A percentile compares a stretch with the other conserved stretches of the same genome.
Evolutionary conservation across 495 filamentous ascomycete genomes (phyloP).

Genomic region (Physcia stellaris): DNA sequence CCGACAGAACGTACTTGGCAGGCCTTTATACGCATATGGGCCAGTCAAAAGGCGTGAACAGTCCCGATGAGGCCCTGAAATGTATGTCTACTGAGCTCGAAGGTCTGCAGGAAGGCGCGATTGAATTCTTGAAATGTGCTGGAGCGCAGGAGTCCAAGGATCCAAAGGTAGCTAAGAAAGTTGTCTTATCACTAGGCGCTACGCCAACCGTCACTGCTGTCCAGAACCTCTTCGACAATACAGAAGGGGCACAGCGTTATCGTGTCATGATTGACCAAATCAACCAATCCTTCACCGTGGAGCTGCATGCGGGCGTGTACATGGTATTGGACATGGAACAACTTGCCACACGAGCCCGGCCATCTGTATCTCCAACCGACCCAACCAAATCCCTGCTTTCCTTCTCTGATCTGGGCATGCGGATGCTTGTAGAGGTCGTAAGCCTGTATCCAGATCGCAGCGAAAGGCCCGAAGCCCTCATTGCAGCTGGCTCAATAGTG

Average conservation of each 20-base stretch:
- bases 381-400: constrained; percentile 15
- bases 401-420: constrained; percentile 59
- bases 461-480: constrained; percentile 47
- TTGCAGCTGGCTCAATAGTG: constrained; percentile 57
- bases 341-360: constrained; percentile 52
- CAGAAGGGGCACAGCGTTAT: background rate
- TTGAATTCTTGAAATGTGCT: constrained; percentile 32
- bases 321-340: constrained; percentile 73
- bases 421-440: constrained; percentile 57
- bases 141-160: constrained; percentile 22
- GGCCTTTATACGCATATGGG: constrained; percentile 72
- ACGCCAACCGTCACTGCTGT: constrained; percentile 61
- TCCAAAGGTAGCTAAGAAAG: constrained; percentile 16
- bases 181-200: constrained; percentile 64
- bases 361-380: constrained; percentile 22
- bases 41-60: constrained; percentile 47
- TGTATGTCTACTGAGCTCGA: constrained; percentile 48
- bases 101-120: constrained; percentile 37
- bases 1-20: constrained; percentile 30
- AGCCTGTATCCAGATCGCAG: constrained; percentile 60
- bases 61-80: constrained; percentile 39
- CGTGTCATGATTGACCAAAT: constrained; percentile 7
- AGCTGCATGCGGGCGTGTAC: constrained; percentile 63
- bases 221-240: constrained; percentile 25
- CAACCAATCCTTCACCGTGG: constrained; percentile 30